Conservation (phyloP, 352 stramenopile genomes). For the Pythium myriotylum region DNA sequence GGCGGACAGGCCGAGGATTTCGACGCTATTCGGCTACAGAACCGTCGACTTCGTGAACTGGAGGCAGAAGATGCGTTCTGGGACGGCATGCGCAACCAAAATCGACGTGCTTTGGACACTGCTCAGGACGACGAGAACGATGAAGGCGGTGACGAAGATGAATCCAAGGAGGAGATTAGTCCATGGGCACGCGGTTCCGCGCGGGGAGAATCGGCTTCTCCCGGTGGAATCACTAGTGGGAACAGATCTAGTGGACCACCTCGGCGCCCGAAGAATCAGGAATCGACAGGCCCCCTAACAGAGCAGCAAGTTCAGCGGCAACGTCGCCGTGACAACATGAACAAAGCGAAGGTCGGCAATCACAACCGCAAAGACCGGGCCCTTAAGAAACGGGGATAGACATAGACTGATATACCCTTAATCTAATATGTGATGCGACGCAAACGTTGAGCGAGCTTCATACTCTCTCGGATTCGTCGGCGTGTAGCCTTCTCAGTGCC, state of each 20-base stretch:
- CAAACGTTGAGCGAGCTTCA: constrained; percentile 38
- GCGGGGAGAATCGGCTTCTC: constrained; percentile 18
- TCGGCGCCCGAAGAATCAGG: not conserved
- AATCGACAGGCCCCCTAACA: constrained; percentile 1
- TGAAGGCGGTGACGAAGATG: constrained; percentile 23
- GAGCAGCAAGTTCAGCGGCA: constrained; percentile 31
- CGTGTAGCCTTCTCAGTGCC: constrained; percentile 25
- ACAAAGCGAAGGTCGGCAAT: constrained; percentile 82
- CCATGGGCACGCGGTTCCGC: constrained; percentile 10
- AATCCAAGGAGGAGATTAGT: constrained; percentile 15
- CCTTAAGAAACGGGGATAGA: constrained; percentile 75
- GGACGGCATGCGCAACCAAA: constrained; percentile 45
- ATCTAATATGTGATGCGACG: constrained; percentile 36
- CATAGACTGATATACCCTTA: not conserved
- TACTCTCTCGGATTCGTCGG: constrained; percentile 38
- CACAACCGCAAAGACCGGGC: constrained; percentile 84
- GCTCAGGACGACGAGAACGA: constrained; percentile 24
- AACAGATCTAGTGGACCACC: constrained; percentile 1
- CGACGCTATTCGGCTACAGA: constrained; percentile 37
- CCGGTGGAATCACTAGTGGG: not conserved
- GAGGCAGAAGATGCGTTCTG: constrained; percentile 44
- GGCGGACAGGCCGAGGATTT: constrained; percentile 31
- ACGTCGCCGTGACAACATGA: constrained; percentile 45
- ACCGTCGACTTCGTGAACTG: constrained; percentile 31
- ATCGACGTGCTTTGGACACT: constrained; percentile 25